Conservation (phyloP, 73 alveolate species). For the Paramecium primaurelia region DNA sequence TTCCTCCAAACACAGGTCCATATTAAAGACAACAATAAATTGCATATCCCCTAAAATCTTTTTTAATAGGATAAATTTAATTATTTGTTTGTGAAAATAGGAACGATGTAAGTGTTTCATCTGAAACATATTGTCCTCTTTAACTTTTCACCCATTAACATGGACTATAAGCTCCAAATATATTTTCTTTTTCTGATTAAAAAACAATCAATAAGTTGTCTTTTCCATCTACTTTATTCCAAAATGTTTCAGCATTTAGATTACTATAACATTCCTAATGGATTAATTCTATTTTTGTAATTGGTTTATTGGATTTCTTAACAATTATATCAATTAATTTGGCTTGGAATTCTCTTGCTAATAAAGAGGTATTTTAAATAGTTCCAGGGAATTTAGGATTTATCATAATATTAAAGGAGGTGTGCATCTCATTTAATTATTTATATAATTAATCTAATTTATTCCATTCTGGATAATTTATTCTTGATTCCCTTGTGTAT, state of each 20-base stretch:
- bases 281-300: too few species aligned
- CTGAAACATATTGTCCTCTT: not conserved
- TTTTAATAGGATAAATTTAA: not conserved
- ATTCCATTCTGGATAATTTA: not conserved
- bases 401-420: not conserved
- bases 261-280: not conserved
- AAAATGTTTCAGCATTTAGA: too few species aligned
- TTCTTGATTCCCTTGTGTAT: not conserved
- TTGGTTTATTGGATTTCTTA: not conserved
- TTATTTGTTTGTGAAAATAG: not conserved
- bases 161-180: not conserved
- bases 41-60: not conserved
- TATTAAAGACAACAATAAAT: not conserved
- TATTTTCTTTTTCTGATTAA: not conserved
- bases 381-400: not conserved
- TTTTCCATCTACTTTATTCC: not conserved
- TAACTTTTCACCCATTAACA: not conserved
- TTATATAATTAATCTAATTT: too few species aligned
- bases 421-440: not conserved
- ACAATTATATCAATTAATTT: not conserved
- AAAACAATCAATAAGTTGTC: not conserved
- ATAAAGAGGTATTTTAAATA: not conserved
- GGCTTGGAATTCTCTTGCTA: not conserved
- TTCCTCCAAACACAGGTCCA: not conserved
- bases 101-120: not conserved